Percentiles rank a stretch among this genome's conserved stretches.
Conservation (phyloP, 2,329 filamentous ascomycete species). For the Bertia moriformis region DNA sequence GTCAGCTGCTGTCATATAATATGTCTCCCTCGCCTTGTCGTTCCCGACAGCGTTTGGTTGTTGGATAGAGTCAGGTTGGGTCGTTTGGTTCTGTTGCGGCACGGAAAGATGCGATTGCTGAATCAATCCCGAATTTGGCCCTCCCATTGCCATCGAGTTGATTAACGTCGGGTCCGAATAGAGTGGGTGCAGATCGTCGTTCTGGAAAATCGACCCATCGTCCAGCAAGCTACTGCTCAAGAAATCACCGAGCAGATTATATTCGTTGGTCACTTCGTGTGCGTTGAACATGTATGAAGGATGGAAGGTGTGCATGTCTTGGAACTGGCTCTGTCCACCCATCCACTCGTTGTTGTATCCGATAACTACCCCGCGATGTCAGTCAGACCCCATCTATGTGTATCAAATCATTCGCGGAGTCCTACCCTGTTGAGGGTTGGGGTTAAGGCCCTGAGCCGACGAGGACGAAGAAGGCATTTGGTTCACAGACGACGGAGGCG, state of each 20-base stretch:
- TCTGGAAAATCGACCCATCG: slow-evolving; percentile 32
- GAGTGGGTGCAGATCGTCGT: neutral
- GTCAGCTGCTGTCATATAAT: slow-evolving; percentile 93
- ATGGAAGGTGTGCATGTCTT: slow-evolving; percentile 89
- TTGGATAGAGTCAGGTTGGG: neutral
- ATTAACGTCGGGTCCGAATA: neutral
- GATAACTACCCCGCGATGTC: neutral
- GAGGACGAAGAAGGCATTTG: neutral
- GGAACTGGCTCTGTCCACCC: slow-evolving; percentile 65
- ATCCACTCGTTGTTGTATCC: neutral
- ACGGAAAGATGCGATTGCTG: neutral
- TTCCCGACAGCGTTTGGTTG: neutral
- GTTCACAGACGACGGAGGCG: neutral
- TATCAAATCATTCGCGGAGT: too few species aligned
- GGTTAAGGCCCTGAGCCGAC: neutral
- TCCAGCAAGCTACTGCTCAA: slow-evolving; percentile 82
- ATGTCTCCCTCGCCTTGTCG: slow-evolving; percentile 56
- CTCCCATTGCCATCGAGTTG: neutral
- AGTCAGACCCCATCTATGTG: too few species aligned
- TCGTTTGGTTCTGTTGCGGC: neutral
- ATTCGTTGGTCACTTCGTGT: slow-evolving; percentile 89
- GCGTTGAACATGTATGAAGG: slow-evolving; percentile 76
- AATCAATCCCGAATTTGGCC: neutral
- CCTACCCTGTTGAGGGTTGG: neutral
- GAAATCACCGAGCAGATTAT: slow-evolving; percentile 92